These are phyloP conservation scores for Magnusiomyces starmeri DNA, from an alignment of 1,139 yeast genomes.

Conservation along the genomic window DNA sequence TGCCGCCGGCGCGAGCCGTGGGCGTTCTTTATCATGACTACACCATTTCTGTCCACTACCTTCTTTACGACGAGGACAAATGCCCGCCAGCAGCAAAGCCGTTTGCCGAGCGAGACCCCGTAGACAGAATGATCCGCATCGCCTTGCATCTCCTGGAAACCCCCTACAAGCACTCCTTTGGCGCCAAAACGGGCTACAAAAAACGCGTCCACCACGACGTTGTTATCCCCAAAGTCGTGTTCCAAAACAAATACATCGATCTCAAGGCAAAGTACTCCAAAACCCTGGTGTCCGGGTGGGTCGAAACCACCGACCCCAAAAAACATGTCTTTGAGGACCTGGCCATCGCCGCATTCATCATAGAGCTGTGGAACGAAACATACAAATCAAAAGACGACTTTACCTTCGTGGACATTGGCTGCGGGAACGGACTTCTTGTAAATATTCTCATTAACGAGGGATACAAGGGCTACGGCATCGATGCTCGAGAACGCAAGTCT, in stretches of 20 bases:
- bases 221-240: conserved; percentile 72
- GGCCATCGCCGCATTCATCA: conserved; percentile 89
- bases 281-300: conserved; percentile 74
- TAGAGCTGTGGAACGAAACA: conserved; percentile 73
- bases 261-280: conserved; percentile 80
- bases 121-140: conserved; percentile 67
- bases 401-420: conserved; percentile 83
- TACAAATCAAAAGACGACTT: conserved; percentile 45
- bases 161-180: conserved; percentile 73
- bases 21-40: conserved; percentile 53
- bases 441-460: conserved; percentile 75
- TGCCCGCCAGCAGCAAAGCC: conserved; percentile 6
- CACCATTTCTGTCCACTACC: conserved; percentile 70
- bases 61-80: conserved; percentile 50
- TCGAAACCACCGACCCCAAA: conserved; percentile 86
- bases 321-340: conserved; percentile 96
- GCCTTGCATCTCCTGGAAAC: conserved; percentile 76
- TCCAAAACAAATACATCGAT: conserved; percentile 74
- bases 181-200: conserved; percentile 76
- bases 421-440: conserved; percentile 89
- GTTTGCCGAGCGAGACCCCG: conserved; percentile 18
- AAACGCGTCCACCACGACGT: conserved; percentile 85
- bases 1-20: conserved; percentile 78
- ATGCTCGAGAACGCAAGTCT: conserved; percentile 82
- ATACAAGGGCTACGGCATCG: conserved; percentile 74